These are phyloP conservation scores for Umbilicus rupestris DNA, from an alignment of 164 flowering plant genomes.

Conservation along the genomic window DNA sequence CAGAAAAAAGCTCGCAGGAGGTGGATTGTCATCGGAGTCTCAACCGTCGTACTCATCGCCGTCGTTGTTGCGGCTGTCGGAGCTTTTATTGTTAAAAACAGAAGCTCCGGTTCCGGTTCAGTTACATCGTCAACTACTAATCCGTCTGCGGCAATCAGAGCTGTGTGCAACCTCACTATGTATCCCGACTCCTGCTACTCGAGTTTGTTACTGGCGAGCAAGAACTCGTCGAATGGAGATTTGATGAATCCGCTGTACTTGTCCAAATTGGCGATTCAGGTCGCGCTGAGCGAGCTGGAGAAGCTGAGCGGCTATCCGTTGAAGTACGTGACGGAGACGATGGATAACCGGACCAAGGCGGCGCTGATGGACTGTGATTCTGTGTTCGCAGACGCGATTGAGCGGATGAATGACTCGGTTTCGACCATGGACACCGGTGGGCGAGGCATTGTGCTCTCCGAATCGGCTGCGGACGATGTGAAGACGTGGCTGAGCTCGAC, in stretches of 20 bases:
- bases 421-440: conserved; percentile 15
- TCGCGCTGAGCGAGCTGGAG: conserved; percentile 32
- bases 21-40: conserved; percentile 32
- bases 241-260: conserved; percentile 26
- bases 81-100: conserved; percentile 24
- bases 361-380: conserved; percentile 40
- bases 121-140: conserved; percentile 7
- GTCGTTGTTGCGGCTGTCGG: conserved; percentile 35
- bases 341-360: conserved; percentile 12
- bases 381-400: conserved; percentile 33
- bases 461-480: conserved; percentile 18
- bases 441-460: conserved; percentile 13
- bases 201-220: conserved; percentile 19
- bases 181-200: conserved; percentile 40
- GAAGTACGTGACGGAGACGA: conserved; percentile 10
- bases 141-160: conserved; percentile 19
- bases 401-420: conserved; percentile 24
- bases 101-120: conserved; percentile 9
- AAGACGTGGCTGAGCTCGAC: conserved; percentile 34
- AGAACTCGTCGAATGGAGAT: conserved; percentile 17
- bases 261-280: conserved; percentile 29
- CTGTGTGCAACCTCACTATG: conserved; percentile 36
- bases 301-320: conserved; percentile 22
- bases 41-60: conserved; percentile 32
- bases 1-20: conserved; percentile 39